Conservation (phyloP, 2,329 filamentous ascomycete genomes). For the Pleomassaria siparia region DNA sequence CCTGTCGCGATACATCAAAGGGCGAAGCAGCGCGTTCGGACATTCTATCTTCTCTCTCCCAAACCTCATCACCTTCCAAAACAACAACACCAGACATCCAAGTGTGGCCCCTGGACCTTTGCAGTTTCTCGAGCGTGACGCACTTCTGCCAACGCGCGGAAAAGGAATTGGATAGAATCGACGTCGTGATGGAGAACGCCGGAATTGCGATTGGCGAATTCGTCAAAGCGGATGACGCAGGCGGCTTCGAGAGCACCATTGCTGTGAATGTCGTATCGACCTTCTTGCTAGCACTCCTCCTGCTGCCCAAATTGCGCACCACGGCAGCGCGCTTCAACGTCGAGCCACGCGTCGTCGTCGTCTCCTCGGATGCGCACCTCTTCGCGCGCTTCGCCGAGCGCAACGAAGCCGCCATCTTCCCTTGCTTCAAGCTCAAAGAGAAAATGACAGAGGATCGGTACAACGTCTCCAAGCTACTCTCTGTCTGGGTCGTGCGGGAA, state of each 20-base stretch:
- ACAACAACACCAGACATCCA: neutral
- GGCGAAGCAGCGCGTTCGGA: neutral
- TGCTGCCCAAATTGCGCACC: neutral
- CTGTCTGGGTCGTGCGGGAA: neutral
- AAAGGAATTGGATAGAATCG: constrained; percentile 22
- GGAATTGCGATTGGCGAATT: constrained; percentile 20
- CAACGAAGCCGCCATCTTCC: neutral
- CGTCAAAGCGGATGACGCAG: neutral
- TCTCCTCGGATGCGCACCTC: neutral
- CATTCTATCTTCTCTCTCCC: no score
- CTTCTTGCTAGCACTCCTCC: neutral
- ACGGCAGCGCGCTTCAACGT: neutral
- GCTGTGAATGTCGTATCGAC: neutral
- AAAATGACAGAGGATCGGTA: neutral
- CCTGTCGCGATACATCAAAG: constrained; percentile 16
- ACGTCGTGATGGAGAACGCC: constrained; percentile 38
- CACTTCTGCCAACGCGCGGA: constrained; percentile 28
- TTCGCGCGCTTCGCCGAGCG: neutral
- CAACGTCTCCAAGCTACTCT: neutral
- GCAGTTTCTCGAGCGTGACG: constrained; percentile 38
- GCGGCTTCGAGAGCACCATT: neutral
- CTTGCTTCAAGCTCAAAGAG: neutral
- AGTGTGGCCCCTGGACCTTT: constrained; percentile 46
- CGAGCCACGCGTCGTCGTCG: neutral
- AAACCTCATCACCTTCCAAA: neutral